A percentile compares a stretch with the other conserved stretches of the same genome.
Evolutionary conservation across 352 stramenopile species (phyloP).

Genomic region (Pythium graminicola): DNA sequence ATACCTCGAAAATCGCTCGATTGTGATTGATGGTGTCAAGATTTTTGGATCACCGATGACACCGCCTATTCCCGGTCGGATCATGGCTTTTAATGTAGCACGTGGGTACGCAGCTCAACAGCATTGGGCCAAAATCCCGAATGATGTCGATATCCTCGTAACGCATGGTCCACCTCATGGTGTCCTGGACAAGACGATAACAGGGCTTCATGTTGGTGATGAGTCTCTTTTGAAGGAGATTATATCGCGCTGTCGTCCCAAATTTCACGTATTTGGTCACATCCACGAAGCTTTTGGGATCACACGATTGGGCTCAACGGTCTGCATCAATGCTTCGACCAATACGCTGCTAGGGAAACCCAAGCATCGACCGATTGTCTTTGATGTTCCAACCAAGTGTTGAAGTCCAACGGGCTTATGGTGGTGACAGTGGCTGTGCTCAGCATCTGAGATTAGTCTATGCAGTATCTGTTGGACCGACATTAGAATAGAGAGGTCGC

Average conservation of each 20-base stretch:
- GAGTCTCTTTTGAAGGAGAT: conserved; percentile 75
- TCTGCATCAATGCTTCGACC: conserved; percentile 87
- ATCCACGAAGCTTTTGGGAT: conserved; percentile 88
- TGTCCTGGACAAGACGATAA: conserved; percentile 69
- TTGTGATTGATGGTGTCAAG: conserved; percentile 65
- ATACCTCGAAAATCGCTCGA: conserved; percentile 68
- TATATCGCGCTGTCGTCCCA: conserved; percentile 66
- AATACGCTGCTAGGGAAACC: conserved; percentile 57
- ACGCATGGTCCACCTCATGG: conserved; percentile 87
- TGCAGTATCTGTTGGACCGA: neutral
- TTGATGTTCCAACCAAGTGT: conserved; percentile 66
- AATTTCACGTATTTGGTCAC: conserved; percentile 89
- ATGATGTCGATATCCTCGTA: conserved; percentile 80
- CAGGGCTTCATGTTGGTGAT: conserved; percentile 65
- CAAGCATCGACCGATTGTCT: conserved; percentile 59
- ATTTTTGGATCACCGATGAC: conserved; percentile 79
- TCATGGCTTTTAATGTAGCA: conserved; percentile 68
- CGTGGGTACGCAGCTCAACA: conserved; percentile 55
- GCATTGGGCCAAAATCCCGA: conserved; percentile 64
- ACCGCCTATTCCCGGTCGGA: conserved; percentile 49
- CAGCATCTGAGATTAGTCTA: no score
- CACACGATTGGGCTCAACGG: conserved; percentile 61
- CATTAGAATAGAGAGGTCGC: neutral
- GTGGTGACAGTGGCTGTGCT: no score
- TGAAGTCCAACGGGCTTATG: conserved; percentile 6